Percentiles rank a stretch among this genome's conserved stretches.
phyloP scores from a whole-genome alignment of 139 green algal species.

The Micractinium sp. region DNA sequence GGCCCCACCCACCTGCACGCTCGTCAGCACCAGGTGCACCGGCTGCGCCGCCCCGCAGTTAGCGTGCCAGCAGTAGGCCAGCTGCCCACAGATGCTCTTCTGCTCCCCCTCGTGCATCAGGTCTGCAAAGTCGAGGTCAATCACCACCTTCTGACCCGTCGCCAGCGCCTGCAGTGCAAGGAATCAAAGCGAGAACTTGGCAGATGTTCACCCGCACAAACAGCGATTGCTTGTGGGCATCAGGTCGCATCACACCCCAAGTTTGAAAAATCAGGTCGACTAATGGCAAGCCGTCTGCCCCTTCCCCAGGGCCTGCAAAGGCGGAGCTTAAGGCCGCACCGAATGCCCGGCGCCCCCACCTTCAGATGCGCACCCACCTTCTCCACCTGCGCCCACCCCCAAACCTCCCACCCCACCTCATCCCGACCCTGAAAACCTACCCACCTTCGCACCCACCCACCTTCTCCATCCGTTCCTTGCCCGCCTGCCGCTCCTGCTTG shows the following conservation, averaged over 20 bases:
- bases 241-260: no score
- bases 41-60: slow-evolving; percentile 56
- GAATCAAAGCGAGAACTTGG: no score
- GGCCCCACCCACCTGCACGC: slow-evolving; percentile 50
- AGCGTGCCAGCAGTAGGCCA: slow-evolving; percentile 71
- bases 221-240: no score
- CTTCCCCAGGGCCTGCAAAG: background rate
- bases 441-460: background rate
- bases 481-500: slow-evolving; percentile 31
- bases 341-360: no score
- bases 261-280: no score
- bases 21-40: slow-evolving; percentile 61
- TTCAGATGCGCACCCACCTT: no score
- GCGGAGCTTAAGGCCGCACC: no score
- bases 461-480: slow-evolving; percentile 19
- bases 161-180: slow-evolving; percentile 6
- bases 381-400: background rate
- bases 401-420: background rate
- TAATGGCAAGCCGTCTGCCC: background rate
- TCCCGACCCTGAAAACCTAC: no score
- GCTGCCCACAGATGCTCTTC: slow-evolving; percentile 70
- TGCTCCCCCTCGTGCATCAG: slow-evolving; percentile 73
- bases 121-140: slow-evolving; percentile 80
- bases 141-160: slow-evolving; percentile 60
- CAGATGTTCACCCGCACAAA: no score